Evolutionary conservation across 257 asterid species (phyloP), one percentile per base, ranked within the genome.

Genomic region (Dorcoceras hygrometricum): DNA sequence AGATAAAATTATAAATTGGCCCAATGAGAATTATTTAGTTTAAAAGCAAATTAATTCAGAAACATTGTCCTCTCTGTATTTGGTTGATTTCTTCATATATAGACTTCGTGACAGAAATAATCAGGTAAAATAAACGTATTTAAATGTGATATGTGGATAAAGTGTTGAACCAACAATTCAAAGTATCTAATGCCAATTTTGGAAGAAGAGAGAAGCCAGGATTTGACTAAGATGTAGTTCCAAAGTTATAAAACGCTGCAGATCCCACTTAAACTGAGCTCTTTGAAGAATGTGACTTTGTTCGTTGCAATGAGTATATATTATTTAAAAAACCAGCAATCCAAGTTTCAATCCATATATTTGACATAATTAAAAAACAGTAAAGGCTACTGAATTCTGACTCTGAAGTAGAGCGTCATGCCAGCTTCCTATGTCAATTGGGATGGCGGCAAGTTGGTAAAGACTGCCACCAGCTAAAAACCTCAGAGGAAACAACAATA

Each of bases 1-100:
- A 56, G 69, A 68, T 53, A 65, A n/a, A n/a, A n/a, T n/a, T n/a
- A n/a, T n/a, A n/a, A 72, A 59, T 29, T 48, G 32, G 20, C 7
- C 16, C 28, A 8, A 31, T 58, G 36, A 71, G 72, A 50, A 39
- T 26, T 68, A n/a, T 25, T 48, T n/a, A 26, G 63, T 66, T 57
- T 29, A 57, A 43, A 23, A 39, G 50, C n/a, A 39, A 11, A 39
- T 39, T 39, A 39, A 10, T 39, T n/a, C n/a, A 39, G n/a, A 10
- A 1, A 39, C 50, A 39, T 39, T 39, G 9, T 27, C 26, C 29
- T 59, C 26, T 27, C 63, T n/a, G 16, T 23, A 19, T 3, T 34
- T 10, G 11, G 43, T 34, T 34, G 14, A 34, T 34, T 34, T 34
- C 14, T 34, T 8, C 18, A 10, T 39, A 39, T n/a, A 34, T 34